Evolutionary conservation across 257 asterid species (phyloP), one percentile per base, ranked within the genome.

Genomic region (Scutellaria minor): DNA sequence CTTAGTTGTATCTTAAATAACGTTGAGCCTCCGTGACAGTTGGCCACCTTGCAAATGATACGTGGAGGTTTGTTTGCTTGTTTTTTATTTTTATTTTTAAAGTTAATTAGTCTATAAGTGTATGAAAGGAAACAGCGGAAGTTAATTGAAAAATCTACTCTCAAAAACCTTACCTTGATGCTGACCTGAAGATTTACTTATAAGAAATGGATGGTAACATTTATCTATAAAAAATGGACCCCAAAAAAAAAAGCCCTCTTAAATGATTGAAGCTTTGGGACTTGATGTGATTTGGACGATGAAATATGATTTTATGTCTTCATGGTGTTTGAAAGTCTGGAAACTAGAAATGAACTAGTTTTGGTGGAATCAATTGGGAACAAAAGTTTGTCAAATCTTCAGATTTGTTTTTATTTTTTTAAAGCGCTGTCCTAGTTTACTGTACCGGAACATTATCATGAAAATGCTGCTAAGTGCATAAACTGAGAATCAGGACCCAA

Each of bases 1-100:
- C 66, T 22, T 41, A 52, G 56, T 52, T 51, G 66, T 31, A 60
- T 47, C 41, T 37, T 66, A 35, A 37, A 47, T 15, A 22, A 46
- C 53, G 18, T 47, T 39, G 15, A 53, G 62, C 51, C 27, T 71
- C 58, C 10, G 9, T 7, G 68, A 14, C 5, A n/a, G 44, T 10
- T 31, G 37, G 37, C 3, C 13, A 39, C 20, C 42, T 20, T 45
- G 59, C 75, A 58, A 46, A 58, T 12, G 46, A 9, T n/a, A 51
- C 50, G 14, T 48, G 11, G 72, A 66, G 72, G 50, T 15, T 40
- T 9, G 31, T 61, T 11, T 47, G 22, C 22, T 64, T 22, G 3
- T 9, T 22, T 13, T 24, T 12, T 18, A 18, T 18, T 18, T 18
- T 18, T 18, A 18, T 18, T 24, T 3, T 47, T 13, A 9, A 24